These are phyloP conservation scores for Berberis thunbergii DNA, from an alignment of 164 flowering plant species.

Conservation along the genomic window DNA sequence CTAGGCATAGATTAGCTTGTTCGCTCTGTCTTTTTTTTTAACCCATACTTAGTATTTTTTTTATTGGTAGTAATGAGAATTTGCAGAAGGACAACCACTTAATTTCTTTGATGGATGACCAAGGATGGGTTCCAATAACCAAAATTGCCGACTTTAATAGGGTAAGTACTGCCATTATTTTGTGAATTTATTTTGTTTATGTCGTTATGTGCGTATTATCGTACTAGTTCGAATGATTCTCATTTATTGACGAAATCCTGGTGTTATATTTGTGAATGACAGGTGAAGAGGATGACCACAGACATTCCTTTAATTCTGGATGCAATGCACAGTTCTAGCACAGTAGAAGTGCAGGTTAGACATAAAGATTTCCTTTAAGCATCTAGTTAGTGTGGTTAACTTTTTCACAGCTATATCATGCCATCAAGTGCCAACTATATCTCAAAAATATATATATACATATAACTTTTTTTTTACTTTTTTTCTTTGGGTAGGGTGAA, in stretches of 20 bases:
- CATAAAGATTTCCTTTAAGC: not conserved
- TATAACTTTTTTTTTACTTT: not conserved
- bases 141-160: constrained; percentile 73
- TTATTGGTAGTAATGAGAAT: constrained; percentile 70
- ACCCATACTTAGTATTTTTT: constrained; percentile 1
- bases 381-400: not conserved
- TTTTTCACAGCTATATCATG: not conserved
- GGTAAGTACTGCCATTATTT: constrained; percentile 29
- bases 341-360: constrained; percentile 76
- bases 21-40: not conserved
- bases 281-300: constrained; percentile 76
- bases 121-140: constrained; percentile 85
- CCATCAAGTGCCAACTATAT: not conserved
- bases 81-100: constrained; percentile 61
- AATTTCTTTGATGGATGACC: constrained; percentile 65
- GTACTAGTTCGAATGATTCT: too few relatives aligned
- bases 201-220: not conserved
- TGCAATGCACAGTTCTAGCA: constrained; percentile 50
- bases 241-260: not conserved
- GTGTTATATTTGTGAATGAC: constrained; percentile 10
- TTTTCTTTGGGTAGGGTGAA: constrained; percentile 39
- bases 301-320: constrained; percentile 68
- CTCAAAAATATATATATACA: not conserved
- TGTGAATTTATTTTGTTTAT: not conserved
- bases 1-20: too few relatives aligned